Conservation (phyloP, 2,329 filamentous ascomycete genomes). For the Phoma herbarum region DNA sequence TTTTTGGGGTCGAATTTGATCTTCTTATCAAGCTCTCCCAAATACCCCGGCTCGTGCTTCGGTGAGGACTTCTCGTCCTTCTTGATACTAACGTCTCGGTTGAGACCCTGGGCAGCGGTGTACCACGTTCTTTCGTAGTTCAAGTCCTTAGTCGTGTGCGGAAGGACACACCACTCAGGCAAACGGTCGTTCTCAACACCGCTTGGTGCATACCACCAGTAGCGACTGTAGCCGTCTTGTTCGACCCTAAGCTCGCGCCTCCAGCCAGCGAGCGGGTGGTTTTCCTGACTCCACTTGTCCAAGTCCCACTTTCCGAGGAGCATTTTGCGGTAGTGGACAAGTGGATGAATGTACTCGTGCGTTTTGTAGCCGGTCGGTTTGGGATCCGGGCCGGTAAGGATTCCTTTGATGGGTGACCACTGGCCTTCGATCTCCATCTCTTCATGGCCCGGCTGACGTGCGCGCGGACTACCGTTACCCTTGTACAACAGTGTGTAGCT, state of each 20-base stretch:
- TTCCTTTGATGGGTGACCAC: constrained; percentile 22
- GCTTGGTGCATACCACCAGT: constrained; percentile 4
- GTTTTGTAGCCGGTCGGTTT: constrained; percentile 42
- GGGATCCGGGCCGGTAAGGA: not conserved
- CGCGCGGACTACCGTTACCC: constrained; percentile 51
- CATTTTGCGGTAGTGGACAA: constrained; percentile 38
- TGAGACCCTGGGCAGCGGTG: not conserved
- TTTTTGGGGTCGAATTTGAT: not conserved
- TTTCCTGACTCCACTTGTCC: not conserved
- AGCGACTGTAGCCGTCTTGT: not conserved
- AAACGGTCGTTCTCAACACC: not conserved
- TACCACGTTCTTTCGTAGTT: constrained; percentile 9
- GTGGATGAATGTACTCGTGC: constrained; percentile 61
- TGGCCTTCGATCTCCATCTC: constrained; percentile 23
- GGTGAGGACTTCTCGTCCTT: no score
- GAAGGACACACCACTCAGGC: constrained; percentile 7
- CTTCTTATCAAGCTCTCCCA: not conserved
- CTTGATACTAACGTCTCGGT: not conserved
- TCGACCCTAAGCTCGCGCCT: not conserved
- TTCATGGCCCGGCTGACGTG: constrained; percentile 58
- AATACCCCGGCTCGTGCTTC: not conserved
- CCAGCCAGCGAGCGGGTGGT: not conserved
- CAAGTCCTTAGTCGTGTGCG: not conserved
- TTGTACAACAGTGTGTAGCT: constrained; percentile 55
- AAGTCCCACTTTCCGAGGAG: constrained; percentile 9